phyloP scores from a whole-genome alignment of 2,329 filamentous ascomycete species.

The Epichloe baconii region DNA sequence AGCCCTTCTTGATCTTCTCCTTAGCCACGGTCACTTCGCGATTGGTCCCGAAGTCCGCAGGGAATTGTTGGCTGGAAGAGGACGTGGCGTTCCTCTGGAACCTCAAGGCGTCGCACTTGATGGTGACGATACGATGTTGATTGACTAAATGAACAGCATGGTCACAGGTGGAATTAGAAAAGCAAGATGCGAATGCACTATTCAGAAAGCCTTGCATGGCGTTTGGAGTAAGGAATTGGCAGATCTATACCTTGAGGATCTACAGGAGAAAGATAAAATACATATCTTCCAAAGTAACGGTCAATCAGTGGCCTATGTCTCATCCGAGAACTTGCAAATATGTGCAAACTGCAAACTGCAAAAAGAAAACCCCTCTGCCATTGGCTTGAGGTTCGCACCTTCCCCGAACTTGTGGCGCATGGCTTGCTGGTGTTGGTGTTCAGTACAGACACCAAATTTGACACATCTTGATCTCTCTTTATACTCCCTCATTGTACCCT shows the following conservation, averaged over 20 bases:
- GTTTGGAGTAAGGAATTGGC: constrained; percentile 8
- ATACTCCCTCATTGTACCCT: too few species aligned
- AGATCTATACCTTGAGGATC: constrained; percentile 1
- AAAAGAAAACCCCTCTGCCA: not conserved
- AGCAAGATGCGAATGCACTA: constrained; percentile 2
- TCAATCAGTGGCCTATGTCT: not conserved
- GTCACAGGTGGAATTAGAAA: not conserved
- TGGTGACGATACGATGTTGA: constrained; percentile 86
- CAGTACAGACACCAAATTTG: not conserved
- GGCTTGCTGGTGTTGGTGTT: not conserved
- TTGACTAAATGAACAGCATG: constrained; percentile 31
- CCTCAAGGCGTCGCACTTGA: constrained; percentile 41
- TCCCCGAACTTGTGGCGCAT: not conserved
- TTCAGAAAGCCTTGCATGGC: constrained; percentile 9
- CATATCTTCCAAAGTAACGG: not conserved
- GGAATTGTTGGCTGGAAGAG: constrained; percentile 77
- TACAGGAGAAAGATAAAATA: not conserved
- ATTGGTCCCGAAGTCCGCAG: constrained; percentile 87
- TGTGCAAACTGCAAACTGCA: not conserved
- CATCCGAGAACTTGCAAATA: not conserved
- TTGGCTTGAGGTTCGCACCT: not conserved
- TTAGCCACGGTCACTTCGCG: constrained; percentile 71
- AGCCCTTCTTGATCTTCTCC: constrained; percentile 72
- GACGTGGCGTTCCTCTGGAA: constrained; percentile 59
- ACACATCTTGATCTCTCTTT: not conserved